phyloP scores from a whole-genome alignment of 2,329 filamentous ascomycete species.

The Aspergillus cejpii region DNA sequence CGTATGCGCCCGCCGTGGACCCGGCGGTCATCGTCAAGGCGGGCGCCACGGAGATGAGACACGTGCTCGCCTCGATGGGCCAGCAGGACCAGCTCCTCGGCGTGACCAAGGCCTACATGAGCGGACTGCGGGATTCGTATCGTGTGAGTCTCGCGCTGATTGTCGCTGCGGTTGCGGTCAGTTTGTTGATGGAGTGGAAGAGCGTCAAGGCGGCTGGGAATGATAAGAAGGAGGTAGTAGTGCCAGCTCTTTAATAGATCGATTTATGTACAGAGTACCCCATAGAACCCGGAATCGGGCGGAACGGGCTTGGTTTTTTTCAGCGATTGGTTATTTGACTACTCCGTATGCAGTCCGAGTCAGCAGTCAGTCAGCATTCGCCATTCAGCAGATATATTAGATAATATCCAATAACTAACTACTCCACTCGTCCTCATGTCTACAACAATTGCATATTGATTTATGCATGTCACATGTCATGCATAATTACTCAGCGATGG shows the following conservation, averaged over 20 bases:
- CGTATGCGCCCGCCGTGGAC: slow-evolving; percentile 1
- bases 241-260: not conserved
- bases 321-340: not conserved
- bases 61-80: slow-evolving; percentile 7
- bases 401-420: too few species aligned
- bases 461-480: too few species aligned
- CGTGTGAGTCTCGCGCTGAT: slow-evolving; percentile 18
- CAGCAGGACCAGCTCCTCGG: slow-evolving; percentile 13
- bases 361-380: too few species aligned
- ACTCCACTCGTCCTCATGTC: too few species aligned
- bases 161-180: slow-evolving; percentile 14
- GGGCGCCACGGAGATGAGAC: slow-evolving; percentile 17
- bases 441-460: too few species aligned
- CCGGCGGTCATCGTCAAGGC: slow-evolving; percentile 13
- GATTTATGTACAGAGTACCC: too few species aligned
- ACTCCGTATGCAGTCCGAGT: too few species aligned
- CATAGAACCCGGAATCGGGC: not conserved
- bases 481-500: too few species aligned
- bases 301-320: not conserved
- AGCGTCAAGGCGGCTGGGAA: slow-evolving; percentile 15
- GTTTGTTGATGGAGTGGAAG: slow-evolving; percentile 22
- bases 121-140: slow-evolving; percentile 16
- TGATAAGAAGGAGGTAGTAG: not conserved
- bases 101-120: slow-evolving; percentile 19
- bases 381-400: too few species aligned